Base-by-base conservation (phyloP, 164 flowering plant genomes). In the grape (Vitis vinifera) region DNA sequence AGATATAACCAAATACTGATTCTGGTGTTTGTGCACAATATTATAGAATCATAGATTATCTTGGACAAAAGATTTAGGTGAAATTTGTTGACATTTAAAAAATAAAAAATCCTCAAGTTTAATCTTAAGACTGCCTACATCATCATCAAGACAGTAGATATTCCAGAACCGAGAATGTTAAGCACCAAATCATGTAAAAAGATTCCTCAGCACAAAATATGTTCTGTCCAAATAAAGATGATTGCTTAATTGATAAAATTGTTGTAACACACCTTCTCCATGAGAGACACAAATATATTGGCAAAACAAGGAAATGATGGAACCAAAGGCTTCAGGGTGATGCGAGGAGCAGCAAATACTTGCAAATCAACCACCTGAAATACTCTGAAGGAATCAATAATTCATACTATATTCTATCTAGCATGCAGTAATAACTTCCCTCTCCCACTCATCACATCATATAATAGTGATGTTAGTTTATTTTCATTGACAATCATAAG, bases 301-400 rank as follows among this genome's bases (percentile, higher is more conserved):
- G 94, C 92, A 71, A 93, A 95, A 77, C 99, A 95, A 70, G 99
- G 99, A 80, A 95, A 91, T 64, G 73, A 80, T 52, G 97, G 96
- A 69, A 95, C 97, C 82, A 95, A 71, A 30, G 99, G 99, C 90
- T 95, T 95, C 77, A 95, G 79, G 51, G 99, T 93, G 69, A 95
- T 88, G 12, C 99, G 90, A 27, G 98, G 97, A 69, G 68, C 16
- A 77, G 95, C 97, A 89, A 91, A 95, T 16, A 95, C 91, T 88
- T 95, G 99, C 87, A 93, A 78, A 81, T 95, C 99, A 64, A 95
- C 77, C 69, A 91, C 91, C 98, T 93, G 82, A 79, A 82, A 83
- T 58, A 16, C 61, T 52, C 75, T 15, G 65, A 53, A 71, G 48
- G 65, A 72, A 70, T 60, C 49, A 78, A n/a, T 70, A 16, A 62